Percentiles rank a stretch among this genome's conserved stretches.
Evolutionary conservation across 2,329 filamentous ascomycete genomes (phyloP).

Genomic region (Onygena corvina): DNA sequence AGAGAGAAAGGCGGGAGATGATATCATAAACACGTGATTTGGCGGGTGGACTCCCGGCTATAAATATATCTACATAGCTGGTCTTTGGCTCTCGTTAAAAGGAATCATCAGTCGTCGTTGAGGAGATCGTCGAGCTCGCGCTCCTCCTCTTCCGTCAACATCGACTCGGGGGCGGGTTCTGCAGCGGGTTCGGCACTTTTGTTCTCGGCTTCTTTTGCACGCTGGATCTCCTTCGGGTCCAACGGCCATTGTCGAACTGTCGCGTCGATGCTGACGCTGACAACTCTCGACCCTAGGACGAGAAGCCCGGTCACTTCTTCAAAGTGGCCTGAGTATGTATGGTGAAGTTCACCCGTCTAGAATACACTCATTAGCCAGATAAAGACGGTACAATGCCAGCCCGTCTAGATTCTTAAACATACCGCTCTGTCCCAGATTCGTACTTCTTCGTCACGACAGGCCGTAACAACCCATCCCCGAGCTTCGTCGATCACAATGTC

Average conservation of each 20-base stretch:
- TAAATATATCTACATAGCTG: no score
- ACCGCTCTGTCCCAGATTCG: slow-evolving; percentile 68
- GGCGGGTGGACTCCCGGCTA: no score
- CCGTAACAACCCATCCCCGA: slow-evolving; percentile 70
- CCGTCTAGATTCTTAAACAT: slow-evolving; percentile 16
- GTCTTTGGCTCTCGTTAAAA: slow-evolving; percentile 7
- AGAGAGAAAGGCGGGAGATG: no score
- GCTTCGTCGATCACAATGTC: slow-evolving; percentile 59
- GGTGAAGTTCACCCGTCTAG: slow-evolving; percentile 58
- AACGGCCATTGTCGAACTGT: slow-evolving; percentile 79
- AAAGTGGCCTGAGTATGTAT: slow-evolving; percentile 69
- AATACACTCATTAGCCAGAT: slow-evolving; percentile 22
- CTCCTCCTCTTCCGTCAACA: slow-evolving; percentile 79
- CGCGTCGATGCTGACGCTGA: slow-evolving; percentile 80
- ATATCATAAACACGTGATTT: slow-evolving; percentile 7
- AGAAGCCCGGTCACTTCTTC: slow-evolving; percentile 81
- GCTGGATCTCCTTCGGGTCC: slow-evolving; percentile 47
- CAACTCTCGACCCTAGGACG: slow-evolving; percentile 47
- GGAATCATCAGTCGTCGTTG: slow-evolving; percentile 46
- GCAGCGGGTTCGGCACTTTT: slow-evolving; percentile 34
- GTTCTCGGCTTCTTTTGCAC: slow-evolving; percentile 40
- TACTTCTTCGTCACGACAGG: slow-evolving; percentile 80
- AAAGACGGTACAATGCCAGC: background rate
- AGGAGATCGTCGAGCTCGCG: slow-evolving; percentile 83
- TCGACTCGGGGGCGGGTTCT: slow-evolving; percentile 36